Evolutionary conservation across 371 early-diverging fungal genomes (phyloP).

Genomic region (Syncephalis plumigaleata): DNA sequence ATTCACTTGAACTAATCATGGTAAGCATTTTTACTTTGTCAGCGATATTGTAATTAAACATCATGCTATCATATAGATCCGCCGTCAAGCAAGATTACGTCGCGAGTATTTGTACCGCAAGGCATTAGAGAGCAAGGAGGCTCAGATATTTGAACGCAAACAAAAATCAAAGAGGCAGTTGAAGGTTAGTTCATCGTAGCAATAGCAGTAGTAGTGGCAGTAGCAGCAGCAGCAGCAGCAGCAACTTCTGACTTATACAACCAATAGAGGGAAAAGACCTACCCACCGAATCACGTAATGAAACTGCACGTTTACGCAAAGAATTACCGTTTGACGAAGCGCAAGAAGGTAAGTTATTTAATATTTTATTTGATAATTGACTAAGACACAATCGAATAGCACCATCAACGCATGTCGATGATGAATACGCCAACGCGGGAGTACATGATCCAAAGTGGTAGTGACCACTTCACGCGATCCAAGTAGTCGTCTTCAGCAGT

Average conservation of each 20-base stretch:
- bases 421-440: constrained; percentile 92
- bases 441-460: constrained; percentile 88
- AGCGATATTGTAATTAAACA: no score
- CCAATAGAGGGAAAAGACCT: constrained; percentile 63
- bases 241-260: not conserved
- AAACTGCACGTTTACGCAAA: constrained; percentile 50
- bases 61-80: constrained; percentile 27
- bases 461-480: constrained; percentile 98
- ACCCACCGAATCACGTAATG: constrained; percentile 66
- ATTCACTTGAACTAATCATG: no score
- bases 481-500: constrained; percentile 81
- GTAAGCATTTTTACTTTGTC: no score
- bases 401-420: constrained; percentile 76
- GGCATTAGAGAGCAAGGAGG: constrained; percentile 79
- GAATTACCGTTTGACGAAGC: constrained; percentile 80
- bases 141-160: constrained; percentile 78
- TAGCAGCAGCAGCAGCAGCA: not conserved
- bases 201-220: not conserved
- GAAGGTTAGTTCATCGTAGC: constrained; percentile 28
- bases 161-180: constrained; percentile 83
- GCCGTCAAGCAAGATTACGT: constrained; percentile 66
- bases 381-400: constrained; percentile 18
- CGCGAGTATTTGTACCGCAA: constrained; percentile 93
- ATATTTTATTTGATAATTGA: not conserved
- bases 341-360: constrained; percentile 42